phyloP scores from a whole-genome alignment of 2,329 filamentous ascomycete genomes.

The Anisogramma anomala region DNA sequence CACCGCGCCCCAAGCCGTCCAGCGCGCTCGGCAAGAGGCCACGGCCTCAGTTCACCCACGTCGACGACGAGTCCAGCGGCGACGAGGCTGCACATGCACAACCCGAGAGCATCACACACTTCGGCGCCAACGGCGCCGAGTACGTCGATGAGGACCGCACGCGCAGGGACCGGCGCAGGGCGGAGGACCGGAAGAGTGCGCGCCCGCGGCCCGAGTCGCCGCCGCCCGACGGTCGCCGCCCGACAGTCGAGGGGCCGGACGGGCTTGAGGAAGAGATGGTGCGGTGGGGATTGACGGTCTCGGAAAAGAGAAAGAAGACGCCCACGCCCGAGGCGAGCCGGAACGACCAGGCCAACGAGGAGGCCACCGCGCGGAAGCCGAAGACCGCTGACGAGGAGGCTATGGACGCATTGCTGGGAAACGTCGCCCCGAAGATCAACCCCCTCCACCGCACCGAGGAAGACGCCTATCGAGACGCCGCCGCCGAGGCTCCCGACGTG shows the following conservation, averaged over 20 bases:
- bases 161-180: neutral
- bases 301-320: slow-evolving; percentile 21
- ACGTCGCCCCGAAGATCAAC: slow-evolving; percentile 35
- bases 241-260: slow-evolving; percentile 17
- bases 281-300: slow-evolving; percentile 27
- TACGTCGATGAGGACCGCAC: slow-evolving; percentile 3
- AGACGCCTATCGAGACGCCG: slow-evolving; percentile 59
- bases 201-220: slow-evolving; percentile 4
- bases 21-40: slow-evolving; percentile 39
- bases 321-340: slow-evolving; percentile 23
- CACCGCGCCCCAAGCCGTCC: slow-evolving; percentile 25
- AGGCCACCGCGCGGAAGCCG: slow-evolving; percentile 12
- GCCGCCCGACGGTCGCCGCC: neutral
- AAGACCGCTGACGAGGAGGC: slow-evolving; percentile 40
- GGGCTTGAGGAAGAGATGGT: slow-evolving; percentile 26
- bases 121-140: slow-evolving; percentile 12
- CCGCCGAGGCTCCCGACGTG: slow-evolving; percentile 59
- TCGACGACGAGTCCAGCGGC: slow-evolving; percentile 29
- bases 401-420: slow-evolving; percentile 54
- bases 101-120: slow-evolving; percentile 12
- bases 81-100: slow-evolving; percentile 6
- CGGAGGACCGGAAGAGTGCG: neutral
- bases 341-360: slow-evolving; percentile 33
- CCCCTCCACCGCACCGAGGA: slow-evolving; percentile 49
- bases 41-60: slow-evolving; percentile 31